Evolutionary conservation across 2,329 filamentous ascomycete species (phyloP).

Genomic region (Botryotinia globosa): DNA sequence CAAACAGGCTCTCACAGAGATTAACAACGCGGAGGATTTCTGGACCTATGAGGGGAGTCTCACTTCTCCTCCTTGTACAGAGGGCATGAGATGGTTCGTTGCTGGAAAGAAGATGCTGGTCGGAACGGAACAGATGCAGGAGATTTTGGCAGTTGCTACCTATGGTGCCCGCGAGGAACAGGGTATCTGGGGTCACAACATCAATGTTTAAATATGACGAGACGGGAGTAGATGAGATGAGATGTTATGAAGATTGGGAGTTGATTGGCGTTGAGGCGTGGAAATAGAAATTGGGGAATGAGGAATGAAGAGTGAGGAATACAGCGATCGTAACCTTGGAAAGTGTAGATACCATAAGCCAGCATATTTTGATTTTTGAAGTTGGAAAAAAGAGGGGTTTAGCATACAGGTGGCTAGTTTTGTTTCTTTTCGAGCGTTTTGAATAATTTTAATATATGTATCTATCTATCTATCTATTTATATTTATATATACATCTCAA

Average conservation of each 20-base stretch:
- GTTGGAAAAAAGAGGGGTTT: not conserved
- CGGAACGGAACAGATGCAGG: conserved; percentile 41
- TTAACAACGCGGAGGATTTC: conserved; percentile 44
- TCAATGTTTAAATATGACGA: not conserved
- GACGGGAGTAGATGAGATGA: no score
- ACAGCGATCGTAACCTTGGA: not conserved
- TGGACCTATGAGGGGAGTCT: conserved; percentile 50
- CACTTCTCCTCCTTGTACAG: conserved; percentile 48
- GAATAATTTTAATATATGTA: not conserved
- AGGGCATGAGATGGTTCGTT: conserved; percentile 48
- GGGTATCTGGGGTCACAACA: conserved; percentile 1
- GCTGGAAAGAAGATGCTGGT: conserved; percentile 44
- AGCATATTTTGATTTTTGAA: not conserved
- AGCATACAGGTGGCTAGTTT: not conserved
- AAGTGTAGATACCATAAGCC: not conserved
- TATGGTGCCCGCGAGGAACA: conserved; percentile 6
- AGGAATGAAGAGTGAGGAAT: not conserved
- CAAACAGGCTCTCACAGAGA: conserved; percentile 39
- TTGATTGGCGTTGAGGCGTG: not conserved
- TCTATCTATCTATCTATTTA: no score
- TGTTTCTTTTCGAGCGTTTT: not conserved
- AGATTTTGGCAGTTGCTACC: not conserved
- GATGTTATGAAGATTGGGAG: not conserved
- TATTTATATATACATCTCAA: no score
- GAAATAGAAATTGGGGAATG: not conserved